phyloP scores from a whole-genome alignment of 1,284 basidiomycete species.

The Ceratobasidium sp. region DNA sequence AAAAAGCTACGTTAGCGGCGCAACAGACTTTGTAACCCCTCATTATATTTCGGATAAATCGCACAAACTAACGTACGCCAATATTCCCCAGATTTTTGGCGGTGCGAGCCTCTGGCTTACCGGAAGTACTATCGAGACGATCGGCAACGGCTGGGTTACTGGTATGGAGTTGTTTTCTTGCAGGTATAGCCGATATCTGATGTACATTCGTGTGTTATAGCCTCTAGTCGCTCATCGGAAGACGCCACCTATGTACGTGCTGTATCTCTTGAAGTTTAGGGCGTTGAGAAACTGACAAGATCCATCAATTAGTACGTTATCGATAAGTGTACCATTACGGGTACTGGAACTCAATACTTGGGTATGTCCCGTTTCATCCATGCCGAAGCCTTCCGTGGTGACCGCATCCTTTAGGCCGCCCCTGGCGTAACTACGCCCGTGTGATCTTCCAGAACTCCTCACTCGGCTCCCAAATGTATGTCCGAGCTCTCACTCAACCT shows the following conservation, averaged over 20 bases:
- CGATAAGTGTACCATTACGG: conserved; percentile 19
- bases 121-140: conserved; percentile 44
- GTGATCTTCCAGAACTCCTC: conserved; percentile 51
- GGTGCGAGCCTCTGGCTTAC: conserved; percentile 47
- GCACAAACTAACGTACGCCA: background rate
- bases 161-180: conserved; percentile 23
- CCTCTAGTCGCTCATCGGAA: conserved; percentile 45
- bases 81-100: conserved; percentile 34
- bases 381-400: background rate
- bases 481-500: background rate
- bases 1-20: conserved; percentile 48
- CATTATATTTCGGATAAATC: background rate
- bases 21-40: conserved; percentile 50
- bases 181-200: background rate
- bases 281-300: no score
- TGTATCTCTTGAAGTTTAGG: background rate
- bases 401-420: conserved; percentile 9
- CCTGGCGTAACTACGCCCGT: conserved; percentile 49
- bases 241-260: conserved; percentile 50
- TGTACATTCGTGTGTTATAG: background rate
- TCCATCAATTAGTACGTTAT: conserved; percentile 30
- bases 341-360: conserved; percentile 37
- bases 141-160: conserved; percentile 50
- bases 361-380: background rate
- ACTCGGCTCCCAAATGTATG: conserved; percentile 5